Conservation (phyloP, 352 stramenopile genomes). For the Phytophthora sansomeana region DNA sequence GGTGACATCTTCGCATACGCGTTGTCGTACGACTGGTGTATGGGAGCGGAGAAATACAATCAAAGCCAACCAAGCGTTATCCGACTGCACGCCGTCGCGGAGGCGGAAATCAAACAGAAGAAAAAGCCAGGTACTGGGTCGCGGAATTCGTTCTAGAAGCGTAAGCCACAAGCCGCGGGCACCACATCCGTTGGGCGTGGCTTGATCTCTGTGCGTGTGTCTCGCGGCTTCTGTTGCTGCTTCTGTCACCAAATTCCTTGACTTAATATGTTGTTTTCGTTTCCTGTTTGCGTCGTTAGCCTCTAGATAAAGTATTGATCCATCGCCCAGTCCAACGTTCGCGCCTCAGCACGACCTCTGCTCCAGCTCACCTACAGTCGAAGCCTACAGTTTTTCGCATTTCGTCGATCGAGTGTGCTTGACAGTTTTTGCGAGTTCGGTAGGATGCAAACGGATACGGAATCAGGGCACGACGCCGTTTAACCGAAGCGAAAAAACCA, state of each 20-base stretch:
- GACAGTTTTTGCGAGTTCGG: slow-evolving; percentile 12
- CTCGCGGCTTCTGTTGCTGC: slow-evolving; percentile 35
- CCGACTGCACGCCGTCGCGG: slow-evolving; percentile 91
- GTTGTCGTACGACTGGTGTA: slow-evolving; percentile 98
- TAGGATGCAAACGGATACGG: slow-evolving; percentile 7
- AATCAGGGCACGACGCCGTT: slow-evolving; percentile 13
- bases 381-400: slow-evolving; percentile 8
- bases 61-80: slow-evolving; percentile 91
- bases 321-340: slow-evolving; percentile 15
- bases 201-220: slow-evolving; percentile 48
- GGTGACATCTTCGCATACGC: slow-evolving; percentile 97
- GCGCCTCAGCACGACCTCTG: slow-evolving; percentile 27
- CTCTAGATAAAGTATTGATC: slow-evolving; percentile 49
- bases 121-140: slow-evolving; percentile 87
- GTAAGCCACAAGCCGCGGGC: slow-evolving; percentile 41
- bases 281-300: slow-evolving; percentile 32
- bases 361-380: slow-evolving; percentile 16
- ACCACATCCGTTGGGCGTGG: slow-evolving; percentile 40
- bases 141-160: slow-evolving; percentile 55
- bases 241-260: slow-evolving; percentile 26
- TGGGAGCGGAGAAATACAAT: slow-evolving; percentile 92
- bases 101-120: slow-evolving; percentile 97
- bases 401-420: slow-evolving; percentile 1
- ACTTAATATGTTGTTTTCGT: slow-evolving; percentile 43
- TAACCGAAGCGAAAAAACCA: slow-evolving; percentile 21